Base-by-base conservation (phyloP, 2,329 filamentous ascomycete species). In the Harringtonia lauricola region DNA sequence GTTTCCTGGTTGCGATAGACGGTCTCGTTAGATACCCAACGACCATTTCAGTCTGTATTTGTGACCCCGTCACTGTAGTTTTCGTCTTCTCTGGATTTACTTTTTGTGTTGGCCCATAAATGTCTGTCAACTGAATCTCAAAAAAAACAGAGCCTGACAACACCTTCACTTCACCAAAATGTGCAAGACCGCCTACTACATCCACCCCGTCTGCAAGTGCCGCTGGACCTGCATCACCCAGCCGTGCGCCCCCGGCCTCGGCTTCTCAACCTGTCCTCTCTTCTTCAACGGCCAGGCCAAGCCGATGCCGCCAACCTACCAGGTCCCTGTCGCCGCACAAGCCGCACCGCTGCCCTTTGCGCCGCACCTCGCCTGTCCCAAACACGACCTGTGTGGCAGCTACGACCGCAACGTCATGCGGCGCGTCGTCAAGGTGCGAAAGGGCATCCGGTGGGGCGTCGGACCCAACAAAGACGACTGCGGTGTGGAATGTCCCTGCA, bases 351-450 rank as follows among this genome's bases (percentile, higher is more conserved):
- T 4, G 14, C 12, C 44, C 13, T 13, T 22, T 3, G 4, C 17
- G 8, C 41, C 37, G 1, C 29, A 26, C 12, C 37, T 34, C 18
- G 17, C 18, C 17, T 71, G 67, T 48, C 70, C 65, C 30, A 55
- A 55, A 18, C 72, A 71, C 46, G 58, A 59, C 8, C 51, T 64
- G n/a, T 44, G 48, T 9, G 61, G 59, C 4, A 36, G 42, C 8
- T 76, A 74, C 49, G 70, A 78, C 51, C 58, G 58, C 35, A 72
- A 76, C 53, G 49, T 54, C 41, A 52, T 67, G 19, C 63, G 71
- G 37, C 64, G 72, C 60, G 63, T 77, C 37, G 51, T 63, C 36
- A 51, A 57, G 24, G 62, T 70, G 52, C 60, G 60, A 19, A 60
- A 62, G 43, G 68, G 68, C 18, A 49, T 71, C 36, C 68, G 69